Evolutionary conservation across 2,329 filamentous ascomycete genomes (phyloP), one percentile per base, ranked within the genome.

Genomic region (Stemphylium lycopersici): DNA sequence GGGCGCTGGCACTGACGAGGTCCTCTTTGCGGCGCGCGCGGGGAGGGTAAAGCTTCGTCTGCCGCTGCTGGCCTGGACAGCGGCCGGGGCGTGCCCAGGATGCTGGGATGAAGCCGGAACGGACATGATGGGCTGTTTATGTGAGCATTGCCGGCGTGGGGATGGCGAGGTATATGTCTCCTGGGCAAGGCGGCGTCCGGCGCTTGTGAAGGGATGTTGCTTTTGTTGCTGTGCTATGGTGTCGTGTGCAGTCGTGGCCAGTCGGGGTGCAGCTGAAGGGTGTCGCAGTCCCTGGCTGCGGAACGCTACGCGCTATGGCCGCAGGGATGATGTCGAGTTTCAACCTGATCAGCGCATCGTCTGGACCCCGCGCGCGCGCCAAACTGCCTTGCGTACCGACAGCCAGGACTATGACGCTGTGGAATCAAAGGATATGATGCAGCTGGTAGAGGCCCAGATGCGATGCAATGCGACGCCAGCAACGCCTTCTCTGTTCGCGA

Each of bases 1-100:
- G 8, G 76, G 72, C n/a, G 71, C 65, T 37, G 75, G 63, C 37
- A 62, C 54, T 5, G 71, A 54, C 13, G 60, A 60, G 12, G 70
- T 69, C 33, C 70, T 63, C 43, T 69, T 67, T 12, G 71, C 56
- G 44, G 76, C 61, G 52, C 76, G 77, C 22, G 77, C 66, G 32
- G 80, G 80, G 18, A 80, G 68, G n/a, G 80, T 82, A 63, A 81
- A 80, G 41, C 80, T 80, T 60, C 80, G 79, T 46, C 77, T 74
- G 40, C 69, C 62, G 59, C 53, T 59, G 51, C 43, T 37, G 48
- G 36, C 40, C 24, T 62, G 55, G 44, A 62, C 44, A 12, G 65
- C 53, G 31, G 62, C 58, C 39, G 62, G 63, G 55, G 69, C 63
- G 60, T 65, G 56, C 48, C 68, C 68, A 50, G 65, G 61, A 40